These are phyloP conservation scores for Coriaria nepalensis DNA, from an alignment of 306 rosid genomes.

Conservation along the genomic window DNA sequence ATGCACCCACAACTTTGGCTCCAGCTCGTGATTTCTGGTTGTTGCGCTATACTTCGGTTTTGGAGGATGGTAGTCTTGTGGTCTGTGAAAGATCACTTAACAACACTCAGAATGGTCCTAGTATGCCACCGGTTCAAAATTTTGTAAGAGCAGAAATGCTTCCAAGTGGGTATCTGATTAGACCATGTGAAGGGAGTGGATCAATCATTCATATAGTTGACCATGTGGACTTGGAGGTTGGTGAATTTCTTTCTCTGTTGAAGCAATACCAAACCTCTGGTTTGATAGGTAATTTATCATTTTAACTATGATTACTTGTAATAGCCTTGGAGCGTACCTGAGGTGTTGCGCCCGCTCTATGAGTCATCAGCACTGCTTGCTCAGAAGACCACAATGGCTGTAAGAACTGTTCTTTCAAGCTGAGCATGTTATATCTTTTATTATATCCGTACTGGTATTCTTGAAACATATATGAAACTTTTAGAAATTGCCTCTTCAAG, in stretches of 20 bases:
- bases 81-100: conserved; percentile 97
- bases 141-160: conserved; percentile 91
- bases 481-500: too few relatives aligned
- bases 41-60: conserved; percentile 85
- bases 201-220: conserved; percentile 89
- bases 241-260: not conserved
- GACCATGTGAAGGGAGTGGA: conserved; percentile 98
- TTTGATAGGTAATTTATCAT: conserved; percentile 10
- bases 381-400: conserved; percentile 90
- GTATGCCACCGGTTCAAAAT: conserved; percentile 78
- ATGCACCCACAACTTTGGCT: conserved; percentile 94
- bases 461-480: not conserved
- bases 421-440: conserved; percentile 1
- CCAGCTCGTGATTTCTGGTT: conserved; percentile 99
- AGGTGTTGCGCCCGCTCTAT: conserved; percentile 86
- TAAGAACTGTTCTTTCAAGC: conserved; percentile 21
- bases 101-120: conserved; percentile 94
- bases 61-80: conserved; percentile 99
- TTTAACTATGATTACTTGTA: conserved; percentile 15
- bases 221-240: conserved; percentile 84
- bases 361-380: conserved; percentile 86
- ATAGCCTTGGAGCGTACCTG: conserved; percentile 98
- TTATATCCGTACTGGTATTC: not conserved
- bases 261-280: conserved; percentile 5
- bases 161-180: conserved; percentile 84